A percentile compares a stretch with the other conserved stretches of the same genome.
Conservation (phyloP, 768 basidiomycete species). For the Lentinula aciculospora region DNA sequence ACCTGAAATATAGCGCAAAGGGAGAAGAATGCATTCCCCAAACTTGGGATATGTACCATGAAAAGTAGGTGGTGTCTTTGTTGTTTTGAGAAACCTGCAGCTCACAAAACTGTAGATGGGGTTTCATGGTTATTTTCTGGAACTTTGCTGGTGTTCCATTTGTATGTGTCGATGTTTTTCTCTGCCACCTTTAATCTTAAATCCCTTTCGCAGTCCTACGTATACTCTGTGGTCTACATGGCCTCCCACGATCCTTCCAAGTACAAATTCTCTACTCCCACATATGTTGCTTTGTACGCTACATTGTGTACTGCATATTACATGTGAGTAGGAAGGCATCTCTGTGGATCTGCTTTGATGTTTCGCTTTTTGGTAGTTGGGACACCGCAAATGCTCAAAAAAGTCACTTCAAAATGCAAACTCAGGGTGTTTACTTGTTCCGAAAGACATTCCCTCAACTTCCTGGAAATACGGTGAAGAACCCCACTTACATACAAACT, state of each 20-base stretch:
- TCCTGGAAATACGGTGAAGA: constrained; percentile 73
- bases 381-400: constrained; percentile 96
- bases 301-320: constrained; percentile 83
- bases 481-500: constrained; percentile 91
- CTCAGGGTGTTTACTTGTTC: constrained; percentile 78
- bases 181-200: background rate
- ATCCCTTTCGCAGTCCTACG: constrained; percentile 63
- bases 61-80: constrained; percentile 58
- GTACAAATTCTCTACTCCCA: constrained; percentile 80
- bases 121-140: constrained; percentile 99
- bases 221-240: constrained; percentile 98
- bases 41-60: constrained; percentile 99
- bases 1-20: constrained; percentile 52
- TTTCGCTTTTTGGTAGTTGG: constrained; percentile 49
- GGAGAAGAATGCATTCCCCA: constrained; percentile 94
- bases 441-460: constrained; percentile 94
- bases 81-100: constrained; percentile 6
- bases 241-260: constrained; percentile 84
- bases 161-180: constrained; percentile 43
- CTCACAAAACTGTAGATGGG: constrained; percentile 56
- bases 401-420: constrained; percentile 96
- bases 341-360: background rate
- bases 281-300: constrained; percentile 66
- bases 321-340: constrained; percentile 44
- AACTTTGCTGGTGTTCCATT: constrained; percentile 92